Conservation (phyloP, 371 early-diverging fungal species). For the Funneliformis caledonium region DNA sequence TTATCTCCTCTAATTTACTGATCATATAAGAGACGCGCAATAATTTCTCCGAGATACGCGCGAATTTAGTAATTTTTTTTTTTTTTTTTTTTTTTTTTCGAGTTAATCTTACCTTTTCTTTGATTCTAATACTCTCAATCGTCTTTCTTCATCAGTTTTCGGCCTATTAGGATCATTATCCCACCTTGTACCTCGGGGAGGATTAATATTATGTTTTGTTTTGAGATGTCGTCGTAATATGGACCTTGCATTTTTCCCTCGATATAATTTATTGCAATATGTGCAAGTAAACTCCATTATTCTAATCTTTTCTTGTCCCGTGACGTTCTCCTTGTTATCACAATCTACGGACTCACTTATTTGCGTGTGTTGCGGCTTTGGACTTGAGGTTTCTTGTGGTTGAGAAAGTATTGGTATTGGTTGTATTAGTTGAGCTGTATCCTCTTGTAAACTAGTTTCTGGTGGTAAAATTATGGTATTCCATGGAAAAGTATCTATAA, state of each 20-base stretch:
- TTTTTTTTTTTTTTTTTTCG: neutral
- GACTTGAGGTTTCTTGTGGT: neutral
- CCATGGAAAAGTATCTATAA: neutral
- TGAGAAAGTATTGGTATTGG: neutral
- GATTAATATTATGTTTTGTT: slow-evolving; percentile 21
- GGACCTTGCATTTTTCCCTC: slow-evolving; percentile 28
- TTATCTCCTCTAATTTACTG: neutral
- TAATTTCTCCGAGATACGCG: neutral
- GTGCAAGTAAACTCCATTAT: slow-evolving; percentile 11
- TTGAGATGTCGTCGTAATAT: slow-evolving; percentile 32
- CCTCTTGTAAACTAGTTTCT: neutral
- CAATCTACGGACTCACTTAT: neutral
- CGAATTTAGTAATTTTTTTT: neutral
- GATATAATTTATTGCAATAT: slow-evolving; percentile 26
- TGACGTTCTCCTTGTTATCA: neutral
- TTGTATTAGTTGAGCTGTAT: neutral
- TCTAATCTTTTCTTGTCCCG: neutral
- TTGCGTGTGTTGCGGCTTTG: neutral
- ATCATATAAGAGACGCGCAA: neutral
- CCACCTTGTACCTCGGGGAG: slow-evolving; percentile 32
- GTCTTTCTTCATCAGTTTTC: slow-evolving; percentile 35
- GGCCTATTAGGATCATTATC: slow-evolving; percentile 37
- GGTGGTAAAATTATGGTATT: neutral
- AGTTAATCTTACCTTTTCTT: slow-evolving; percentile 27
- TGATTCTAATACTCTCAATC: slow-evolving; percentile 33